These are phyloP conservation scores for Carex arenaria DNA, from an alignment of 202 grass and related monocot species.

Conservation along the genomic window DNA sequence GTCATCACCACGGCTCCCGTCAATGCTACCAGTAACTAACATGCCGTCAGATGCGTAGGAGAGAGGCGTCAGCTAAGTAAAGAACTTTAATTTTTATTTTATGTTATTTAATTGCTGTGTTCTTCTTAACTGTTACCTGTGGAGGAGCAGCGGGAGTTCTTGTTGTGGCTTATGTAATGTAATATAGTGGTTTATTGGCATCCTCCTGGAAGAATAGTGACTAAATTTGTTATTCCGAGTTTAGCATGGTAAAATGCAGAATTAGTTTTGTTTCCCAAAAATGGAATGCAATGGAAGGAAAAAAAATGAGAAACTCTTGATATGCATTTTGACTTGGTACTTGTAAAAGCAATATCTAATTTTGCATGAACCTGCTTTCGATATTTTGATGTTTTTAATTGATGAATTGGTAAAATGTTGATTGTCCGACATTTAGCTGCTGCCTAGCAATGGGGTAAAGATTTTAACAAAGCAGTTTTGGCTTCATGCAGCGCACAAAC, in stretches of 20 bases:
- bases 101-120: not conserved
- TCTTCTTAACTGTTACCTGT: not conserved
- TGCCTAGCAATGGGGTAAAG: not conserved
- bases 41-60: conserved; percentile 27
- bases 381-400: conserved; percentile 3
- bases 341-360: conserved; percentile 17
- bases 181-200: conserved; percentile 9
- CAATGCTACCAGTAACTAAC: conserved; percentile 20
- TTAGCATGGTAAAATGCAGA: conserved; percentile 16
- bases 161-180: not conserved
- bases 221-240: conserved; percentile 6
- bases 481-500: too few species aligned
- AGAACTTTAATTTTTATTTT: conserved; percentile 13
- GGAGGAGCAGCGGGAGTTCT: not conserved
- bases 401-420: not conserved
- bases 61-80: conserved; percentile 26
- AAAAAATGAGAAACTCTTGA: not conserved
- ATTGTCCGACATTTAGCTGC: not conserved
- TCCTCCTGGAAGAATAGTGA: not conserved
- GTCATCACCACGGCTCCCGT: not conserved
- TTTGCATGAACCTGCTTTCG: conserved; percentile 2
- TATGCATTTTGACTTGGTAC: not conserved
- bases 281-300: conserved; percentile 16
- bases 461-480: too few species aligned
- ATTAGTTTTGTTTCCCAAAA: conserved; percentile 10